Base-by-base conservation (phyloP, 192 early-diverging fungal genomes). In the Coemansia umbellata region DNA sequence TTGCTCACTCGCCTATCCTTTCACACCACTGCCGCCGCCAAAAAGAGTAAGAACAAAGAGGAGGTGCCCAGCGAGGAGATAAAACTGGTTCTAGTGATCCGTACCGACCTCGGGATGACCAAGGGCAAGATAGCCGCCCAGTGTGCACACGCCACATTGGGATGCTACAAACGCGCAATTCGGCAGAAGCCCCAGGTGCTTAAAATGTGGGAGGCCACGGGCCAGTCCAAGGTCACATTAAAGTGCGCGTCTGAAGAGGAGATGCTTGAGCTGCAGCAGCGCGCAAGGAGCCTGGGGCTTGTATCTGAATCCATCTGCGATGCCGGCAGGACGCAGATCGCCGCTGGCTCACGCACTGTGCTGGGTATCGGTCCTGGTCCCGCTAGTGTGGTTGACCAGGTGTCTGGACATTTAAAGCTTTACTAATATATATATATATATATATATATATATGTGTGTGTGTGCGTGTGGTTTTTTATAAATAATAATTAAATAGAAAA, bases 121-220 rank as follows among this genome's bases (percentile, higher is more conserved):
- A 95, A 95, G 63, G 95, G 95, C 24, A 98, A 98, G 60, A 82
- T 89, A 15, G 92, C 92, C 1, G 92, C 94, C 10, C 94, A 96
- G 78, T 98, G 93, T 65, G 87, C 87, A 37, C 95, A 98, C 66
- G 93, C 95, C 8, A 86, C 92, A 1, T 72, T 98, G 26, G 92
- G 87, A 7, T 86, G 85, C 65, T 91, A 89, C 69, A 87, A 89
- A 56, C 62, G 77, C 11, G 71, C 82, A 21, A 15, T 50, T 24
- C 75, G 64, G 40, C 63, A 58, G 33, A 78, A 78, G 39, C 83
- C 78, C 35, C 70, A 27, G 30, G 61, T 66, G 35, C 33, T 84
- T 6, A 52, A 36, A 7, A 57, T 58, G n/a, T 95, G 92, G 92
- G 90, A 94, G 50, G 41, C 56, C 24, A 76, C 79, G 28, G 93